Base-by-base conservation (phyloP, 1,284 basidiomycete genomes). In the Apiotrichum porosum region DNA sequence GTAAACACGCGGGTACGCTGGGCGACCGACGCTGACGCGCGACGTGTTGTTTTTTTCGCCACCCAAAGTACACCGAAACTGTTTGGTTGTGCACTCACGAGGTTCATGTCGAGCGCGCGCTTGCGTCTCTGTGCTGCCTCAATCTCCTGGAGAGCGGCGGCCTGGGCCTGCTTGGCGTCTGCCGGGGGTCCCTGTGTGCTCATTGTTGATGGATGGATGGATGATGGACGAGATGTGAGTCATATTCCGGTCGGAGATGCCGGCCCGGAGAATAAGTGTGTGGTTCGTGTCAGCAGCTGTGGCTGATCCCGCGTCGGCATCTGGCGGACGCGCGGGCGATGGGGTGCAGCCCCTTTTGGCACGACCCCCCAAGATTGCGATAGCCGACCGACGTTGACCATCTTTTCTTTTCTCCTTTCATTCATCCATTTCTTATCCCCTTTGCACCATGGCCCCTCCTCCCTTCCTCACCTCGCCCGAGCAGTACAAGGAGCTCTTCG, bases 401-500 rank as follows among this genome's bases (percentile, higher is more conserved):
- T n/a, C n/a, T n/a, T n/a, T n/a, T n/a, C n/a, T n/a, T n/a, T n/a
- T n/a, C n/a, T n/a, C n/a, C n/a, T n/a, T n/a, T n/a, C n/a, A n/a
- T n/a, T n/a, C n/a, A n/a, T n/a, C n/a, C n/a, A n/a, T n/a, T n/a
- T n/a, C n/a, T n/a, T n/a, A n/a, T n/a, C n/a, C n/a, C n/a, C n/a
- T n/a, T n/a, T n/a, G 21, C 30, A 24, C 21, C 38, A 49, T 33
- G 13, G 59, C 61, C 54, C 47, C 55, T 2, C 68, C 69, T 17
- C 65, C 63, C 10, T 51, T 66, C 31, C 63, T 73, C 13, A 38
- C 48, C 21, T 58, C 61, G 2, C 41, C 49, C 0, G 68, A 71
- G 38, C 58, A 72, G 41, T 73, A 69, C 54, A 44, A 57, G 26
- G 40, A 55, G 39, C 64, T 74, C 17, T 51, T 93, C 46, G 83